phyloP scores from a whole-genome alignment of 2,329 filamentous ascomycete species.

The Fusarium torreyae region DNA sequence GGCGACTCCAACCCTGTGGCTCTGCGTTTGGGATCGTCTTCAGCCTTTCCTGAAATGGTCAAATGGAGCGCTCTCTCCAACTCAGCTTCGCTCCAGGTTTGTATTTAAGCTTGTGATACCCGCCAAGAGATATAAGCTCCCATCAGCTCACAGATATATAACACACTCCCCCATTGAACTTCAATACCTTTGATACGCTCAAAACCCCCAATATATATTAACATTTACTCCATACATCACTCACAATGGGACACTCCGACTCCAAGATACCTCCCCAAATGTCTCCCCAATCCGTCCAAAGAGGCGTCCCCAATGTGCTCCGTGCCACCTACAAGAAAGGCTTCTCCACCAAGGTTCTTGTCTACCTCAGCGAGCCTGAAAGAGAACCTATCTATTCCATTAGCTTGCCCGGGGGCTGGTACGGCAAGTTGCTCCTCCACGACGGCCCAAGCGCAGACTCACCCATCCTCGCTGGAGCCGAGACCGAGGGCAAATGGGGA shows the following conservation, averaged over 20 bases:
- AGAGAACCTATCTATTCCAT: constrained; percentile 7
- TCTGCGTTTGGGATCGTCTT: not conserved
- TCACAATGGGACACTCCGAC: constrained; percentile 17
- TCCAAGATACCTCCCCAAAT: constrained; percentile 7
- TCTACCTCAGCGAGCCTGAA: constrained; percentile 18
- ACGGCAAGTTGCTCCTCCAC: constrained; percentile 27
- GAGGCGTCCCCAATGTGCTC: constrained; percentile 12
- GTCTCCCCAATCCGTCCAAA: not conserved
- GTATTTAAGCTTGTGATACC: not conserved
- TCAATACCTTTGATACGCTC: not conserved
- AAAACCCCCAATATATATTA: not conserved
- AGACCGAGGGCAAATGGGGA: not conserved
- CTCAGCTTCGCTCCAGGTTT: not conserved
- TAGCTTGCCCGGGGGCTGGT: constrained; percentile 4
- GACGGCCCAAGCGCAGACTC: not conserved
- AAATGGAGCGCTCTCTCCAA: not conserved
- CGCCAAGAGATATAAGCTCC: not conserved
- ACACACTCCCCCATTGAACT: not conserved
- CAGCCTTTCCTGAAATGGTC: not conserved
- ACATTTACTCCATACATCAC: not conserved
- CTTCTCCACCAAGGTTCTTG: constrained; percentile 12
- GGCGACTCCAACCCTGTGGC: not conserved
- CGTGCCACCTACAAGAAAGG: constrained; percentile 20
- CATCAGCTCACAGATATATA: not conserved
- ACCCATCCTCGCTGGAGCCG: constrained; percentile 6